A percentile compares a stretch with the other conserved stretches of the same genome.
Evolutionary conservation across 2,329 filamentous ascomycete species (phyloP).

Genomic region (Sclerotinia subarctica): DNA sequence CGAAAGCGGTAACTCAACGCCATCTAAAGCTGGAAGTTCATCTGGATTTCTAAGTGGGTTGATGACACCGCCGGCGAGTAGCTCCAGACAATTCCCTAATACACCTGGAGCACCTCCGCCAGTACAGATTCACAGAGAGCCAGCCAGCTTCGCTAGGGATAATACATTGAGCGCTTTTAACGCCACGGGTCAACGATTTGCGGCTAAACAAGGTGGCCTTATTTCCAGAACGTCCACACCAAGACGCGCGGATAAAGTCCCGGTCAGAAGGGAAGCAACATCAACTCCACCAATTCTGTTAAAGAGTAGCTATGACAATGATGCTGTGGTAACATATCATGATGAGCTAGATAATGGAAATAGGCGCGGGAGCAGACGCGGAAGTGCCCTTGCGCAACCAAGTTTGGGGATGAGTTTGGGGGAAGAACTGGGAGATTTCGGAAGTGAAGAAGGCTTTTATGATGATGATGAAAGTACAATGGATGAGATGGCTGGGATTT

Average conservation of each 20-base stretch:
- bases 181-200: conserved; percentile 57
- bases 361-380: conserved; percentile 9
- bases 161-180: conserved; percentile 52
- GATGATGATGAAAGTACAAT: conserved; percentile 38
- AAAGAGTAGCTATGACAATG: conserved; percentile 56
- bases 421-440: conserved; percentile 17
- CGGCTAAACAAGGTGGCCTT: conserved; percentile 44
- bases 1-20: conserved; percentile 26
- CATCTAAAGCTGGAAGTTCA: conserved; percentile 38
- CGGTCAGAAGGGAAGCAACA: conserved; percentile 40
- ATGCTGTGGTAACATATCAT: conserved; percentile 48
- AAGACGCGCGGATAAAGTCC: conserved; percentile 43
- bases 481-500: conserved; percentile 23
- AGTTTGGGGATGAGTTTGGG: conserved; percentile 13
- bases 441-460: conserved; percentile 39
- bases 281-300: conserved; percentile 61
- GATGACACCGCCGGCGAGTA: conserved; percentile 78
- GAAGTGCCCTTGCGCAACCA: conserved; percentile 1
- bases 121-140: conserved; percentile 40
- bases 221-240: conserved; percentile 34
- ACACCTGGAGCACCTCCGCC: conserved; percentile 31
- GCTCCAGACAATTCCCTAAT: conserved; percentile 37
- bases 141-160: conserved; percentile 41
- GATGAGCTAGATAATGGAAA: conserved; percentile 41
- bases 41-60: conserved; percentile 72